phyloP scores from a whole-genome alignment of 2,329 filamentous ascomycete genomes.

The Talaromyces atroroseus region DNA sequence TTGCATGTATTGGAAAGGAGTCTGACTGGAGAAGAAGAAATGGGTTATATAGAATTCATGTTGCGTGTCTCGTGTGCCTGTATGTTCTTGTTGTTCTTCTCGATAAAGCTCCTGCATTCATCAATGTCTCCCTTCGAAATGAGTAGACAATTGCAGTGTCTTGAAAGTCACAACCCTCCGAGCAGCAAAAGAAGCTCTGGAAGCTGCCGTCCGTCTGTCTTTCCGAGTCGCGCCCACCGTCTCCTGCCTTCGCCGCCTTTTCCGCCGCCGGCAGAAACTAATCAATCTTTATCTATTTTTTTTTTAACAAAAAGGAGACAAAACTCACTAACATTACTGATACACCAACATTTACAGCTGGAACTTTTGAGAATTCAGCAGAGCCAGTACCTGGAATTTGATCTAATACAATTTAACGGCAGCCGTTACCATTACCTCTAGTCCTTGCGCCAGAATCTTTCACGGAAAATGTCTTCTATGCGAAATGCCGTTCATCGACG shows the following conservation, averaged over 20 bases:
- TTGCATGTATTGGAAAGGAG: background rate
- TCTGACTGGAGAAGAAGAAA: background rate
- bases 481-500: constrained; percentile 67
- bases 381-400: background rate
- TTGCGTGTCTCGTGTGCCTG: constrained; percentile 4
- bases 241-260: constrained; percentile 6
- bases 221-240: background rate
- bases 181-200: background rate
- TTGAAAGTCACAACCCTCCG: background rate
- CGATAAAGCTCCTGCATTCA: background rate
- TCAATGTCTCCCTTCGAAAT: background rate
- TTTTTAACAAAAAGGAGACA: background rate
- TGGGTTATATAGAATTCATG: background rate
- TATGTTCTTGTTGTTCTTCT: background rate
- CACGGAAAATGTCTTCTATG: constrained; percentile 50
- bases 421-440: background rate
- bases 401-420: background rate
- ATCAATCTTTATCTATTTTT: background rate
- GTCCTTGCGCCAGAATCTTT: background rate
- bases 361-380: background rate
- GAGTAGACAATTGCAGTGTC: background rate
- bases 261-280: constrained; percentile 11
- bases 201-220: background rate
- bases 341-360: background rate
- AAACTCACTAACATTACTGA: background rate